Conservation (phyloP, 306 rosid genomes). For the Carpinus fangiana region DNA sequence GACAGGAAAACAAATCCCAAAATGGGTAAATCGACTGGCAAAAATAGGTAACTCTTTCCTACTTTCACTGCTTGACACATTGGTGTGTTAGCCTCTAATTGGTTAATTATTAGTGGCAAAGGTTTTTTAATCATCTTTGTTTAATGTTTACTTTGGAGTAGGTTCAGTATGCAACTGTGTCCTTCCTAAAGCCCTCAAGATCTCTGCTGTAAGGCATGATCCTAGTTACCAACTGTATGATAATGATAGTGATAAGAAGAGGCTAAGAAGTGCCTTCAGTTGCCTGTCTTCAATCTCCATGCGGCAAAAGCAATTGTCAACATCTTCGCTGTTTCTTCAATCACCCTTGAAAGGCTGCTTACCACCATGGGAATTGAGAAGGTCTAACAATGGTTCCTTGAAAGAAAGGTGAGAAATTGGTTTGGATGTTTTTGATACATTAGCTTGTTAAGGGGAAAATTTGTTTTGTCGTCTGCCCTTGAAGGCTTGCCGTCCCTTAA, state of each 20-base stretch:
- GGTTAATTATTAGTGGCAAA: neutral
- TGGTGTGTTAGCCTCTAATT: neutral
- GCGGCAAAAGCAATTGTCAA: constrained; percentile 91
- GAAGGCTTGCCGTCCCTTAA: constrained; percentile 14
- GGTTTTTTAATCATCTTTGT: constrained; percentile 6
- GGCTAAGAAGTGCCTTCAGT: constrained; percentile 61
- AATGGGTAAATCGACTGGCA: constrained; percentile 96
- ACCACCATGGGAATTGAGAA: constrained; percentile 77
- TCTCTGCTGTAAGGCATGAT: constrained; percentile 73
- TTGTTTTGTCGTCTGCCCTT: constrained; percentile 12
- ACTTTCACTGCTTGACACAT: constrained; percentile 5
- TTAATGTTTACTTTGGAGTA: constrained; percentile 29
- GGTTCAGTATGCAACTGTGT: constrained; percentile 91
- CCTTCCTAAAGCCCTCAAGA: constrained; percentile 80
- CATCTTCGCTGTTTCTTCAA: constrained; percentile 79
- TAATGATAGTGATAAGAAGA: constrained; percentile 73
- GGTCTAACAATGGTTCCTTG: constrained; percentile 69
- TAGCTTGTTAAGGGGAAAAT: constrained; percentile 3
- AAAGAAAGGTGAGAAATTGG: constrained; percentile 67
- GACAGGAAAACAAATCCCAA: constrained; percentile 91
- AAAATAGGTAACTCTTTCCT: constrained; percentile 69
- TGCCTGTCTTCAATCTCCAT: constrained; percentile 83
- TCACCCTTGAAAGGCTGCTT: constrained; percentile 90
- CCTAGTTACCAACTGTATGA: constrained; percentile 56
- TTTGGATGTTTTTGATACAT: constrained; percentile 19